Evolutionary conservation across 805 yeast species (phyloP).

Genomic region (Priceomyces fermenticarens): DNA sequence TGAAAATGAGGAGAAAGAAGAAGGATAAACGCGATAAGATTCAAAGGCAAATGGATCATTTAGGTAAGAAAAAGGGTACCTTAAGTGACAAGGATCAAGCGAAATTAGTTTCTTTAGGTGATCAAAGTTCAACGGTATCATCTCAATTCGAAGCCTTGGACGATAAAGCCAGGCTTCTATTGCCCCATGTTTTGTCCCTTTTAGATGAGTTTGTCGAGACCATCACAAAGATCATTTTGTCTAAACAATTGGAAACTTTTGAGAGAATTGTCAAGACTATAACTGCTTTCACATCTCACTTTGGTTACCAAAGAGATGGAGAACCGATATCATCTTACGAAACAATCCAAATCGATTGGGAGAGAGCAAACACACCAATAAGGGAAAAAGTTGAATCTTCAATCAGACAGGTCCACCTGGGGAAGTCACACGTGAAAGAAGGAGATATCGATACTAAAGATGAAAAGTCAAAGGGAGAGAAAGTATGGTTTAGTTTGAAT

Average conservation of each 20-base stretch:
- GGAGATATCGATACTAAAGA: constrained; percentile 33
- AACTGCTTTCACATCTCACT: constrained; percentile 19
- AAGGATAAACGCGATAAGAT: constrained; percentile 39
- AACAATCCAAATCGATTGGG: constrained; percentile 39
- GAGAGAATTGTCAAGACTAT: constrained; percentile 21
- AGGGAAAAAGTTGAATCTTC: constrained; percentile 38
- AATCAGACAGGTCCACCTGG: constrained; percentile 24
- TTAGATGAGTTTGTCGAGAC: constrained; percentile 49
- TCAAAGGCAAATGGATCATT: constrained; percentile 35
- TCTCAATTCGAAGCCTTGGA: constrained; percentile 33
- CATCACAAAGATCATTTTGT: constrained; percentile 35
- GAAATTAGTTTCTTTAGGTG: constrained; percentile 29
- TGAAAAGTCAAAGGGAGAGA: constrained; percentile 18
- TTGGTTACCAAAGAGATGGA: constrained; percentile 20
- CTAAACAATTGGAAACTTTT: constrained; percentile 35
- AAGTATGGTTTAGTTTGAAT: constrained; percentile 27
- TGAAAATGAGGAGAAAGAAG: constrained; percentile 44
- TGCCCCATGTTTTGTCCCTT: constrained; percentile 46
- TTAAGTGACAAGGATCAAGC: constrained; percentile 37
- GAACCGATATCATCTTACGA: constrained; percentile 19
- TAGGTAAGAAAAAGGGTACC: constrained; percentile 27
- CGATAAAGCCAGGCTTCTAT: constrained; percentile 34
- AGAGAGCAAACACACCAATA: constrained; percentile 30
- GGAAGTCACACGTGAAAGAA: constrained; percentile 35
- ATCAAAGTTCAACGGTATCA: constrained; percentile 25